Base-by-base conservation (phyloP, 352 stramenopile species). In the Pythium pyrilobum region DNA sequence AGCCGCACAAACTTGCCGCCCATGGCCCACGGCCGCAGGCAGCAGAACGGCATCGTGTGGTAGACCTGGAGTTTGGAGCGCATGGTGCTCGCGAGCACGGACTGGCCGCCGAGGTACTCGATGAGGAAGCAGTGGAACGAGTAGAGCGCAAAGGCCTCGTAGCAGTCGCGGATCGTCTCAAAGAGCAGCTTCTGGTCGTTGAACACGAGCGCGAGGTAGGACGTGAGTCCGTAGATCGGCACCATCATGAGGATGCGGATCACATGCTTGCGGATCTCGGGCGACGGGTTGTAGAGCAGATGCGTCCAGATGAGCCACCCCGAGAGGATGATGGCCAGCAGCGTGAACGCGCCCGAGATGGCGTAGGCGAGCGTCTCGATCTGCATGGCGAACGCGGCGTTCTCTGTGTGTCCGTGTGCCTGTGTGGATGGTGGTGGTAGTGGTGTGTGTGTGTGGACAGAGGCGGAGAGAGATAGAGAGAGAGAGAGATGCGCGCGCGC, bases 211-310 rank as follows among this genome's bases (percentile, higher is more conserved):
- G 86, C 87, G 39, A 97, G 69, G 59, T 95, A 97, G 12, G 85
- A 96, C 56, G 83, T 95, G 15, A 97, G 70, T 24, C 74, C 88
- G 78, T 97, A 97, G 52, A 97, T 92, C 16, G 91, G 90, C 25
- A 97, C 87, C 90, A 97, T 97, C 57, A 96, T 86, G 20, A 97
- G 65, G 47, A 97, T 97, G 32, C 91, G 85, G 62, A 97, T 89
- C 46, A 97, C 89, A 56, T 96, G 86, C 71, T 92, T 96, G 66
- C 85, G 82, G 66, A 92, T 89, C 31, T 72, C 59, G 6, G 81
- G 67, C 51, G 76, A 80, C 54, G 82, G 85, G 62, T 95, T 95
- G 66, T 90, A 90, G 45, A 91, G 69, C 48, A 95, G 51, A 57
- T 95, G 85, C 57, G 82, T 93, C 82, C 82, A 95, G 59, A 95